These are phyloP conservation scores for Ogataea henricii DNA, from an alignment of 805 yeast genomes.

Conservation along the genomic window DNA sequence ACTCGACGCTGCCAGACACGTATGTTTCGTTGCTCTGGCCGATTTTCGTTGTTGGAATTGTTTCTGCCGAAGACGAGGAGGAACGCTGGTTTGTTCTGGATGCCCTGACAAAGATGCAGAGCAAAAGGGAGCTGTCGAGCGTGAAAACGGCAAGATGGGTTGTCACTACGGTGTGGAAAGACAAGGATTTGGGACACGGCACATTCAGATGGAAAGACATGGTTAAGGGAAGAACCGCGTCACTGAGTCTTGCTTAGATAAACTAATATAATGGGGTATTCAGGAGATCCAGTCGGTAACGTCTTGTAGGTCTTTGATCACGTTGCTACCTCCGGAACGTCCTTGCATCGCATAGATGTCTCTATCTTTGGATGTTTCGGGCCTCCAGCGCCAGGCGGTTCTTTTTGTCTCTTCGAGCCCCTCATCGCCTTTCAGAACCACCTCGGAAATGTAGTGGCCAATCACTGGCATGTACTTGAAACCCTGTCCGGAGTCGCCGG, in stretches of 20 bases:
- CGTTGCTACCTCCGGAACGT: constrained; percentile 24
- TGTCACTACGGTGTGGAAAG: constrained; percentile 43
- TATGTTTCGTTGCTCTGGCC: constrained; percentile 46
- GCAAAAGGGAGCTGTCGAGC: constrained; percentile 39
- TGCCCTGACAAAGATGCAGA: constrained; percentile 37
- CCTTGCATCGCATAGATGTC: constrained; percentile 26
- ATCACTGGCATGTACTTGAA: constrained; percentile 47
- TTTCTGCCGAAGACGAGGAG: constrained; percentile 39
- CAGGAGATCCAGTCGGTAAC: constrained; percentile 17
- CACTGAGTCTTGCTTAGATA: constrained; percentile 40
- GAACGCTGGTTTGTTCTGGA: constrained; percentile 42
- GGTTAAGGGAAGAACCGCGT: constrained; percentile 37
- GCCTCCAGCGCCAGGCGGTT: constrained; percentile 40
- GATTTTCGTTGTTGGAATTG: constrained; percentile 40
- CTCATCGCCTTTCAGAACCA: constrained; percentile 34
- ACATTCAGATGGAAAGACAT: constrained; percentile 40
- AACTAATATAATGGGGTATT: constrained; percentile 12
- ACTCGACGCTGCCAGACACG: constrained; percentile 30
- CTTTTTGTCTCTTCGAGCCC: constrained; percentile 29
- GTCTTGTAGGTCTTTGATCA: constrained; percentile 22
- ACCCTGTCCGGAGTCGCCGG: constrained; percentile 52
- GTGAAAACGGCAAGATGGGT: constrained; percentile 40
- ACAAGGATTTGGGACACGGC: constrained; percentile 36
- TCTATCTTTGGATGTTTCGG: constrained; percentile 37
- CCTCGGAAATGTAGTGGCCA: constrained; percentile 41